Conservation (phyloP, 2,329 filamentous ascomycete species). For the Cordyceps sp. region DNA sequence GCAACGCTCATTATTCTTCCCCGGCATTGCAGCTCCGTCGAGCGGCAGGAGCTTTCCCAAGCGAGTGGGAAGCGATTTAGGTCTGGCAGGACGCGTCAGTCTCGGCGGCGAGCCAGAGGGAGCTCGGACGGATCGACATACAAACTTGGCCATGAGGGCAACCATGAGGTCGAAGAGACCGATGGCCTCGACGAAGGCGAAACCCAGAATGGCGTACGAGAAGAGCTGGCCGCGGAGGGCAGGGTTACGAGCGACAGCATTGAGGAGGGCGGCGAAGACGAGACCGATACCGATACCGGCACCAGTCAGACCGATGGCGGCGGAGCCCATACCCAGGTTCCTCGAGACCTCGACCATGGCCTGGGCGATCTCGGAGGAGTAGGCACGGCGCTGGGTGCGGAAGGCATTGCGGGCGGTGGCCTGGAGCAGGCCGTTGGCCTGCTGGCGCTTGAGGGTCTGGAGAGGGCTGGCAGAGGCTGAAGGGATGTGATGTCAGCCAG, state of each 20-base stretch:
- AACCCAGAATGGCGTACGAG: slow-evolving; percentile 90
- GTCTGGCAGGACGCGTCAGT: slow-evolving; percentile 11
- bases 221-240: slow-evolving; percentile 90
- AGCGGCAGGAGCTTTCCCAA: slow-evolving; percentile 18
- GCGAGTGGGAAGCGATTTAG: slow-evolving; percentile 17
- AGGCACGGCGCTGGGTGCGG: slow-evolving; percentile 52
- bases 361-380: slow-evolving; percentile 78
- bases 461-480: slow-evolving; percentile 44
- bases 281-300: slow-evolving; percentile 92
- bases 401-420: slow-evolving; percentile 49
- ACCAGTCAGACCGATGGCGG: slow-evolving; percentile 83
- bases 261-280: slow-evolving; percentile 80
- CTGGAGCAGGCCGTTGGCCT: slow-evolving; percentile 49
- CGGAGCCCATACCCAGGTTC: slow-evolving; percentile 78
- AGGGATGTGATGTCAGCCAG: slow-evolving; percentile 14
- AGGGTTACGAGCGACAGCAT: slow-evolving; percentile 85
- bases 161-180: slow-evolving; percentile 82
- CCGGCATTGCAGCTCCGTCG: slow-evolving; percentile 17
- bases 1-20: slow-evolving; percentile 11
- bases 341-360: slow-evolving; percentile 82
- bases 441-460: slow-evolving; percentile 62
- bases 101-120: background rate
- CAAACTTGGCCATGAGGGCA: slow-evolving; percentile 88
- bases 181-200: slow-evolving; percentile 87
- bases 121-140: slow-evolving; percentile 26